Evolutionary conservation across 148 eudicot species (phyloP).

Genomic region (Cornus kousa): DNA sequence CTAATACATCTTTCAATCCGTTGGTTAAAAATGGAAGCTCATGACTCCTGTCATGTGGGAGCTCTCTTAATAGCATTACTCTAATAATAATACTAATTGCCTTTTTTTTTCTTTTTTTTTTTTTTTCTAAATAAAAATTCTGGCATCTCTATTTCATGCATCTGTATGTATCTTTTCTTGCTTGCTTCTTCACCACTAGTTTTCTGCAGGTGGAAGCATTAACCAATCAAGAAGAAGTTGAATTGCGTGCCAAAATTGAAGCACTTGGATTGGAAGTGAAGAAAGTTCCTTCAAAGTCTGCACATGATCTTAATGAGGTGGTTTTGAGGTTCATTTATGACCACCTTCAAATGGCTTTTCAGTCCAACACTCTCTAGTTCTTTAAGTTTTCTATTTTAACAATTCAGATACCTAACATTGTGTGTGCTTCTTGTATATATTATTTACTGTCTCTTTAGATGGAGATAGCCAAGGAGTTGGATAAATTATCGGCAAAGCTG

Average conservation of each 20-base stretch:
- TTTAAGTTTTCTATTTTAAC: background rate
- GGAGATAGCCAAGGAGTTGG: conserved; percentile 75
- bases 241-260: conserved; percentile 68
- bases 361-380: background rate
- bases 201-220: conserved; percentile 56
- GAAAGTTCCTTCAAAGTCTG: conserved; percentile 67
- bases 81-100: no score
- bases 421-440: background rate
- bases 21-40: no score
- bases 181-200: no score
- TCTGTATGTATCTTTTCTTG: no score
- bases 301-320: conserved; percentile 66
- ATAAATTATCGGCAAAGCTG: conserved; percentile 72
- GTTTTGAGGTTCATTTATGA: background rate
- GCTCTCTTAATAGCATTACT: no score
- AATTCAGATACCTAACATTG: background rate
- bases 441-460: conserved; percentile 24
- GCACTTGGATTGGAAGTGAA: conserved; percentile 79
- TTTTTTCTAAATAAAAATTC: no score
- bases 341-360: background rate
- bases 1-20: no score
- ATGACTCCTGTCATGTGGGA: no score
- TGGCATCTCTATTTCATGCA: background rate
- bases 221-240: conserved; percentile 71
- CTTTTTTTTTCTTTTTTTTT: no score